phyloP scores from a whole-genome alignment of 805 yeast species.

The Lipomyces yamadae region DNA sequence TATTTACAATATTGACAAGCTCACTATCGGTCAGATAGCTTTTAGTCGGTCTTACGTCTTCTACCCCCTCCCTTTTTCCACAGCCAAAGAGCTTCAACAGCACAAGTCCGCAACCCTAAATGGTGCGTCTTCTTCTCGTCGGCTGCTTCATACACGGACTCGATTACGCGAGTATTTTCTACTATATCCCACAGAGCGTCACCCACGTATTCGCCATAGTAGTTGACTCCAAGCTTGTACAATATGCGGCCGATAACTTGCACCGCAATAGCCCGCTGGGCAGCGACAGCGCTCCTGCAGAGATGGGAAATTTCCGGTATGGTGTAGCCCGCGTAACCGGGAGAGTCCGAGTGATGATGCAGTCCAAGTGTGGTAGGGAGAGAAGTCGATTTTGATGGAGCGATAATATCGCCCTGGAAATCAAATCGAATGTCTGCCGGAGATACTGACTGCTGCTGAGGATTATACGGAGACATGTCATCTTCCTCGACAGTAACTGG shows the following conservation, averaged over 20 bases:
- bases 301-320: slow-evolving; percentile 78
- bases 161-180: slow-evolving; percentile 64
- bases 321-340: slow-evolving; percentile 91
- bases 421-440: slow-evolving; percentile 80
- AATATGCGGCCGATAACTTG: slow-evolving; percentile 86
- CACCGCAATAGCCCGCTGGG: slow-evolving; percentile 86
- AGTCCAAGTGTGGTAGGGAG: slow-evolving; percentile 68
- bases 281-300: slow-evolving; percentile 74
- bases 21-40: not conserved
- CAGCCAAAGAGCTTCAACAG: slow-evolving; percentile 88
- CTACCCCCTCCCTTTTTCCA: slow-evolving; percentile 57
- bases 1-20: not conserved
- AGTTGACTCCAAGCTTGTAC: slow-evolving; percentile 70
- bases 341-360: slow-evolving; percentile 90
- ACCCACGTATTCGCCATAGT: slow-evolving; percentile 55
- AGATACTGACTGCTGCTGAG: slow-evolving; percentile 47
- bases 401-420: slow-evolving; percentile 77
- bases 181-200: slow-evolving; percentile 72
- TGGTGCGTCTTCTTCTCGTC: slow-evolving; percentile 67
- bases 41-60: slow-evolving; percentile 29
- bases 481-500: slow-evolving; percentile 54
- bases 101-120: slow-evolving; percentile 77
- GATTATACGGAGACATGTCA: slow-evolving; percentile 48
- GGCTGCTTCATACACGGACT: slow-evolving; percentile 64
- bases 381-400: slow-evolving; percentile 56